Evolutionary conservation across 192 early-diverging fungal species (phyloP).

Genomic region (Allomyces macrogynus): DNA sequence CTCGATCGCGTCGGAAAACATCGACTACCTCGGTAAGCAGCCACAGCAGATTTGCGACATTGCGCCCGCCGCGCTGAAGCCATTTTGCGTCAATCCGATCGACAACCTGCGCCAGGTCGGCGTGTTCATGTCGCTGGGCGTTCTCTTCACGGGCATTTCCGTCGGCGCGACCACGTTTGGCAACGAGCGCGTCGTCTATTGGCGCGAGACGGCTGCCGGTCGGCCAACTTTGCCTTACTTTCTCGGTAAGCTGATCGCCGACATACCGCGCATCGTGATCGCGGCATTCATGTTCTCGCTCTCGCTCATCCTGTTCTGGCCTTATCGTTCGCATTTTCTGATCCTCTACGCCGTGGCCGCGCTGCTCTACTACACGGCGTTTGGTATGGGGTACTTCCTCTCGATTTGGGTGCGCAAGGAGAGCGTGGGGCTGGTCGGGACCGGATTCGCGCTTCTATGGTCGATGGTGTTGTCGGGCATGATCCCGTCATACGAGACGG

Average conservation of each 20-base stretch:
- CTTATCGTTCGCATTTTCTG: slow-evolving; percentile 13
- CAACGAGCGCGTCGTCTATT: slow-evolving; percentile 37
- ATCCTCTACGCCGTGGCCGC: slow-evolving; percentile 20
- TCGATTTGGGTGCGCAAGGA: slow-evolving; percentile 19
- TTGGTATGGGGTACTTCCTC: slow-evolving; percentile 35
- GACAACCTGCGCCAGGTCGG: slow-evolving; percentile 21
- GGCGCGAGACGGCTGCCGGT: slow-evolving; percentile 37
- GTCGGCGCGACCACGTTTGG: slow-evolving; percentile 37
- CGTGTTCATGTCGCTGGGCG: slow-evolving; percentile 33
- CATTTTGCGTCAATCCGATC: slow-evolving; percentile 5
- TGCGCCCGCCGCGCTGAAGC: slow-evolving; percentile 18
- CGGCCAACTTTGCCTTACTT: slow-evolving; percentile 38
- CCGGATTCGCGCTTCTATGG: slow-evolving; percentile 41
- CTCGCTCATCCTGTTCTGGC: slow-evolving; percentile 33
- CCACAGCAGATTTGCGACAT: slow-evolving; percentile 23
- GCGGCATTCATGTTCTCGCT: slow-evolving; percentile 31
- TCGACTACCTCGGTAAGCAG: slow-evolving; percentile 28
- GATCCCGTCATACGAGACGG: slow-evolving; percentile 22
- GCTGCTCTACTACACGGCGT: slow-evolving; percentile 27
- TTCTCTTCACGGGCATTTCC: slow-evolving; percentile 35
- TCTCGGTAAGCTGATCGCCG: slow-evolving; percentile 34
- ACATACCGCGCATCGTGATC: slow-evolving; percentile 34
- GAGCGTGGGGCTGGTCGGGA: slow-evolving; percentile 23
- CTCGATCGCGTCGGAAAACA: slow-evolving; percentile 20
- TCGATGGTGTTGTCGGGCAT: slow-evolving; percentile 33